These are phyloP conservation scores for Austroboletus novae-zelandiae DNA, from an alignment of 1,284 basidiomycete species.

Conservation along the genomic window DNA sequence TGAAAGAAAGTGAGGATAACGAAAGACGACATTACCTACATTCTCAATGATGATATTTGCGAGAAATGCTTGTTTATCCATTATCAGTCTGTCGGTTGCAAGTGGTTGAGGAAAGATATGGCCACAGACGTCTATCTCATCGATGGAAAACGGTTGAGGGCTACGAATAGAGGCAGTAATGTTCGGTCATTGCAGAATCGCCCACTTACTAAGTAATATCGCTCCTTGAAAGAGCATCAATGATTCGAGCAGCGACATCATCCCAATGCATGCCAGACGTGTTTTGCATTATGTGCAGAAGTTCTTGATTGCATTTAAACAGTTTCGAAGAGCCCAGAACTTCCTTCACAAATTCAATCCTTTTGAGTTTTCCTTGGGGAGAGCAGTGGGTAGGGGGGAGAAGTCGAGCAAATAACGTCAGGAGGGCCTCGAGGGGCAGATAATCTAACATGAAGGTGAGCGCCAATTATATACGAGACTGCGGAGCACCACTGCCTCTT, in stretches of 20 bases:
- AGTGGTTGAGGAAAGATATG: slow-evolving; percentile 33
- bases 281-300: slow-evolving; percentile 44
- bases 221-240: slow-evolving; percentile 44
- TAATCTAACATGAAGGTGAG: slow-evolving; percentile 42
- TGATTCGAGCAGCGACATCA: slow-evolving; percentile 44
- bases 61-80: slow-evolving; percentile 51
- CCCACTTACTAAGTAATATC: slow-evolving; percentile 49
- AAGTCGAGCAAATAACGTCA: slow-evolving; percentile 54
- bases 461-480: neutral
- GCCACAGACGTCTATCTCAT: slow-evolving; percentile 41
- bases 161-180: slow-evolving; percentile 32
- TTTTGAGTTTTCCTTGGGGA: slow-evolving; percentile 35
- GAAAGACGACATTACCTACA: slow-evolving; percentile 12
- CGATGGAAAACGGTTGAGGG: slow-evolving; percentile 56
- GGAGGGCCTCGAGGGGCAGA: slow-evolving; percentile 52
- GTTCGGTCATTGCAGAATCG: neutral
- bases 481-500: slow-evolving; percentile 24
- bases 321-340: slow-evolving; percentile 42
- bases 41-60: slow-evolving; percentile 41
- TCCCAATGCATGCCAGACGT: slow-evolving; percentile 52
- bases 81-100: slow-evolving; percentile 44
- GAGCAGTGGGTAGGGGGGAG: slow-evolving; percentile 45
- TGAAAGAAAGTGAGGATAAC: slow-evolving; percentile 14
- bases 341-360: slow-evolving; percentile 47
- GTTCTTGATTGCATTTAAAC: slow-evolving; percentile 34